Conservation (phyloP, 75 land plant species). For the Adiantum capillusveneris region DNA sequence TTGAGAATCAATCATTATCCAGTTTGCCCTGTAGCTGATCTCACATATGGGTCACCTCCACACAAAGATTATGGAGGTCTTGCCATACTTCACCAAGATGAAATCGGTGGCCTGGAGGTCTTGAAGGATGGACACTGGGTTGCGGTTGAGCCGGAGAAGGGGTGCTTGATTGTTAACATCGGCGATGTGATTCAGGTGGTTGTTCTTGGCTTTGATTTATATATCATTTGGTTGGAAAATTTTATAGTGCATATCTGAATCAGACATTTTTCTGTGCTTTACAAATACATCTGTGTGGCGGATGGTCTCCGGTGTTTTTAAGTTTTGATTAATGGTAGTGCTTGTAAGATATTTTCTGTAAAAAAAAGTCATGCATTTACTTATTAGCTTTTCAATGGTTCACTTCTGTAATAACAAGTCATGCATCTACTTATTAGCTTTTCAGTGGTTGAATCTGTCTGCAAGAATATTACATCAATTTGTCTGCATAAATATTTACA, state of each 20-base stretch:
- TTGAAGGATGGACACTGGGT: conserved; percentile 13
- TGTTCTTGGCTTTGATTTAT: neutral
- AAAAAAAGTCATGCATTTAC: no score
- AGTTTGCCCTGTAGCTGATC: neutral
- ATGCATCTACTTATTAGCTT: no score
- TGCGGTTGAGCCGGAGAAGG: conserved; percentile 8
- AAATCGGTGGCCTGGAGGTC: conserved; percentile 21
- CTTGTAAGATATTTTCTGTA: no score
- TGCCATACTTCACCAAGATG: conserved; percentile 12
- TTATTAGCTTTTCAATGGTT: no score
- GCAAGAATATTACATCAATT: no score
- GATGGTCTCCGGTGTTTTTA: neutral
- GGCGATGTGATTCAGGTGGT: conserved; percentile 57
- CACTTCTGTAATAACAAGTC: no score
- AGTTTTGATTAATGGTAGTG: no score
- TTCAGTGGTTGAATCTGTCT: no score
- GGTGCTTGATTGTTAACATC: conserved; percentile 14
- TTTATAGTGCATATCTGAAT: no score
- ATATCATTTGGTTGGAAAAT: neutral
- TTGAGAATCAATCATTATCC: conserved; percentile 2
- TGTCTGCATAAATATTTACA: no score
- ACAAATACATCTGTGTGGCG: neutral
- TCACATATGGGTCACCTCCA: neutral
- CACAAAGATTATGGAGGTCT: conserved; percentile 1
- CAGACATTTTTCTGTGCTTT: no score